Percentiles rank a stretch among this genome's conserved stretches.
These are phyloP conservation scores for Stemphylium lycopersici DNA, from an alignment of 2,329 filamentous ascomycete genomes.

Conservation along the genomic window DNA sequence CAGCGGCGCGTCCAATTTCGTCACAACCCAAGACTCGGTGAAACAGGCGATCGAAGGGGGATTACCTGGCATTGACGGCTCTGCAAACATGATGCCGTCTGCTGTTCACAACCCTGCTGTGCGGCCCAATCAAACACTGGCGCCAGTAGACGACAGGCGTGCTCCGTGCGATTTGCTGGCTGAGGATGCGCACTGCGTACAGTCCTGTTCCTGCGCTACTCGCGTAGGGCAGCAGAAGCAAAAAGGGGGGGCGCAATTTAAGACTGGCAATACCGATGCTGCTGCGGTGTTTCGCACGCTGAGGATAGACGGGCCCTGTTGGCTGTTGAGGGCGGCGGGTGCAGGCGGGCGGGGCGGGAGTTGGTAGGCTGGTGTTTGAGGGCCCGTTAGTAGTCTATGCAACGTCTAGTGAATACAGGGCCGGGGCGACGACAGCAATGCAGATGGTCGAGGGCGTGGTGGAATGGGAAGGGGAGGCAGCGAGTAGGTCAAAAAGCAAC, in stretches of 20 bases:
- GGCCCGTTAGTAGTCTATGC: slow-evolving; percentile 21
- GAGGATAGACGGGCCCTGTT: slow-evolving; percentile 24
- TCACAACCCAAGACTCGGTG: slow-evolving; percentile 36
- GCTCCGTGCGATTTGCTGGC: slow-evolving; percentile 22
- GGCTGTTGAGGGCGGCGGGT: slow-evolving; percentile 15
- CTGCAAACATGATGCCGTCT: slow-evolving; percentile 50
- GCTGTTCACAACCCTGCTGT: slow-evolving; percentile 39
- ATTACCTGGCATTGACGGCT: slow-evolving; percentile 51
- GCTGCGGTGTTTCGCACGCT: slow-evolving; percentile 31
- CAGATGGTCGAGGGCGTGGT: slow-evolving; percentile 3
- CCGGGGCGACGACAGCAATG: slow-evolving; percentile 4
- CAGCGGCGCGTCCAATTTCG: slow-evolving; percentile 36
- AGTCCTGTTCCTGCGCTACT: slow-evolving; percentile 24
- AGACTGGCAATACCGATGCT: slow-evolving; percentile 43
- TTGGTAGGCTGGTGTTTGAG: slow-evolving; percentile 14
- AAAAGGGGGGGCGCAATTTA: slow-evolving; percentile 29
- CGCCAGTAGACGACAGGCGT: slow-evolving; percentile 28
- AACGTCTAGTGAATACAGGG: slow-evolving; percentile 16
- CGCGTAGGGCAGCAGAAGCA: slow-evolving; percentile 13
- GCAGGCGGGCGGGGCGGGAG: slow-evolving; percentile 26
- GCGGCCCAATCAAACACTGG: slow-evolving; percentile 42
- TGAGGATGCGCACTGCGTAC: slow-evolving; percentile 31
- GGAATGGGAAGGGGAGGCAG: slow-evolving; percentile 3
- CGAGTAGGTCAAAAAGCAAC: slow-evolving; percentile 6
- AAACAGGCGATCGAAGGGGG: slow-evolving; percentile 43